Conservation (phyloP, 2,329 filamentous ascomycete species). For the Xylaria sp. region DNA sequence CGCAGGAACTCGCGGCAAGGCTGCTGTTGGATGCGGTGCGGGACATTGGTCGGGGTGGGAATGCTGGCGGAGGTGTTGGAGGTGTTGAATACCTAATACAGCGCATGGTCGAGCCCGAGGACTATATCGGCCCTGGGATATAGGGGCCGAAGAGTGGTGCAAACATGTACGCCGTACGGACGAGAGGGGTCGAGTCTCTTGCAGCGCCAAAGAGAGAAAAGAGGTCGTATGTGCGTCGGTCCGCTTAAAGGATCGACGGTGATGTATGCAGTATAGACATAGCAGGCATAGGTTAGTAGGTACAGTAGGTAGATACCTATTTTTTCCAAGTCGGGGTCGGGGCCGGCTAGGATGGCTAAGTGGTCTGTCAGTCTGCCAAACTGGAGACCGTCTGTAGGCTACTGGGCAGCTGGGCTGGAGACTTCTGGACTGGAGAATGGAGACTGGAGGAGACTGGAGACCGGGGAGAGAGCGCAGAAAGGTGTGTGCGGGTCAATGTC, state of each 20-base stretch:
- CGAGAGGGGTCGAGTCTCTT: slow-evolving; percentile 7
- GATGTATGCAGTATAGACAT: slow-evolving; percentile 11
- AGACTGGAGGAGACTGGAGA: too few species aligned
- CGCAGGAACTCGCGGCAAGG: slow-evolving; percentile 22
- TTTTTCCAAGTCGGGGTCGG: slow-evolving; percentile 12
- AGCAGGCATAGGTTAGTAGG: slow-evolving; percentile 9
- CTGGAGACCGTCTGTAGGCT: too few species aligned
- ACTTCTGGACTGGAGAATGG: too few species aligned
- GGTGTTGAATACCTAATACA: slow-evolving; percentile 20
- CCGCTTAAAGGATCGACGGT: slow-evolving; percentile 13
- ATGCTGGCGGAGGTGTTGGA: slow-evolving; percentile 28
- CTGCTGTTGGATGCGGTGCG: slow-evolving; percentile 20
- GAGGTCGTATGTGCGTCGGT: slow-evolving; percentile 4
- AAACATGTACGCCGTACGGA: slow-evolving; percentile 22
- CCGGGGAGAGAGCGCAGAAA: too few species aligned
- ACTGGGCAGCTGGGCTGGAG: too few species aligned
- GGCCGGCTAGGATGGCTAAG: slow-evolving; percentile 9
- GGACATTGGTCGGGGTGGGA: slow-evolving; percentile 25
- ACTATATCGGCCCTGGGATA: slow-evolving; percentile 21
- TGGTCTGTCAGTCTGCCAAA: too few species aligned
- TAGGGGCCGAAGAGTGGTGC: slow-evolving; percentile 11
- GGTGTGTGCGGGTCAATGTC: neutral
- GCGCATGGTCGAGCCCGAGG: slow-evolving; percentile 22
- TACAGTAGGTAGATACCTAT: slow-evolving; percentile 4
- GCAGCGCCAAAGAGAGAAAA: neutral